A percentile compares a stretch with the other conserved stretches of the same genome.
Conservation (phyloP, 177 flowering plant genomes). For the Telopea speciosissima region DNA sequence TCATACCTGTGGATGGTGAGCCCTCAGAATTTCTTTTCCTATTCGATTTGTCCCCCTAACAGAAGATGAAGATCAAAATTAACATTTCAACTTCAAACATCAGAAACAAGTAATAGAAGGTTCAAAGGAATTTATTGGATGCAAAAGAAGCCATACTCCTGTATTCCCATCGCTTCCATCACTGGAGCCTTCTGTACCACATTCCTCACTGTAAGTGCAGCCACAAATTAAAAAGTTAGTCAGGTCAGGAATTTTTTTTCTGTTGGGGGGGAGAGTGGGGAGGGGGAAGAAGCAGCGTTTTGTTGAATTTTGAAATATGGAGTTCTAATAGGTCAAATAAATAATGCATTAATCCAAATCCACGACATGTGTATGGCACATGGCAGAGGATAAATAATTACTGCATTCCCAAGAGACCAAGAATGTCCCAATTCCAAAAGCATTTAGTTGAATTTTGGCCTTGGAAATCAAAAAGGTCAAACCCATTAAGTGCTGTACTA, state of each 20-base stretch:
- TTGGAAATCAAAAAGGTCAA: neutral
- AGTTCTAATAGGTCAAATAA: neutral
- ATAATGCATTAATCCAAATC: neutral
- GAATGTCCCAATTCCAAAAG: neutral
- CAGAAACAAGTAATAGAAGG: neutral
- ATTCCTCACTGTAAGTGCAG: conserved; percentile 43
- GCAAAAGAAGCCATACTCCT: conserved; percentile 29
- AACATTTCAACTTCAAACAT: neutral
- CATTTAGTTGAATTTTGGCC: neutral
- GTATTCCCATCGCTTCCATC: conserved; percentile 72
- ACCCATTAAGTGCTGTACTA: neutral
- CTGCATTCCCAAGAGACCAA: no score
- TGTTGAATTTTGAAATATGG: neutral
- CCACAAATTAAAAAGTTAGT: neutral
- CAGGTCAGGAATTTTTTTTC: neutral
- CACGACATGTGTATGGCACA: neutral
- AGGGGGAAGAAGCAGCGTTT: neutral
- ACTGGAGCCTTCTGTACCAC: conserved; percentile 60
- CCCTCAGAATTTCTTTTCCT: conserved; percentile 65
- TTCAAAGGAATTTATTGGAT: neutral
- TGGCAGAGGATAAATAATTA: neutral
- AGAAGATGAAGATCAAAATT: conserved; percentile 9
- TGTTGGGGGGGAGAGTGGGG: no score
- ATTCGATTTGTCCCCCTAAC: conserved; percentile 36
- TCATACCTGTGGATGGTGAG: conserved; percentile 49